Conservation (phyloP, 345 rosid genomes). For the Geranium brycei region DNA sequence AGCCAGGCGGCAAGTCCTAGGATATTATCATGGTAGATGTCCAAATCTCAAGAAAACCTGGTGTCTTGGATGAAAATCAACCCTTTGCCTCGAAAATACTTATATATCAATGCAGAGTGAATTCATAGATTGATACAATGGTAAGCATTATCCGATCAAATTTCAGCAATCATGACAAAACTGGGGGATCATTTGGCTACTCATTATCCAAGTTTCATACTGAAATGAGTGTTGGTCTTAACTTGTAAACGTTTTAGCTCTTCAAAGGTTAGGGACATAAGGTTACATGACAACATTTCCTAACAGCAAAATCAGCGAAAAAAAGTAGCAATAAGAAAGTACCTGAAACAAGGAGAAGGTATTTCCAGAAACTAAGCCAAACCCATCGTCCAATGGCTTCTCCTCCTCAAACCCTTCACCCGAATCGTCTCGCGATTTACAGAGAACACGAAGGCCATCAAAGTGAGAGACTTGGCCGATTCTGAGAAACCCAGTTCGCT, state of each 20-base stretch:
- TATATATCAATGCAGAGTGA: too few relatives aligned
- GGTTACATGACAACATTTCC: not conserved
- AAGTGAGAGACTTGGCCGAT: conserved; percentile 18
- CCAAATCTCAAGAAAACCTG: too few relatives aligned
- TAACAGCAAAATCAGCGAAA: too few relatives aligned
- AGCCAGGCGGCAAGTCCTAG: not conserved
- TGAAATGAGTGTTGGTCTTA: too few relatives aligned
- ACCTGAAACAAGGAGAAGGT: conserved; percentile 44
- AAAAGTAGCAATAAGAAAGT: not conserved
- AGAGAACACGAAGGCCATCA: conserved; percentile 26
- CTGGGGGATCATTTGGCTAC: not conserved
- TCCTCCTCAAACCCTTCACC: conserved; percentile 27
- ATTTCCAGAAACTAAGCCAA: conserved; percentile 31
- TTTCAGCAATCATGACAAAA: not conserved
- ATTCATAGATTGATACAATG: too few relatives aligned
- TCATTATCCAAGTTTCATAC: too few relatives aligned
- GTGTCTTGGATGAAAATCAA: too few relatives aligned
- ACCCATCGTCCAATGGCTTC: conserved; percentile 20
- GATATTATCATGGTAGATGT: too few relatives aligned
- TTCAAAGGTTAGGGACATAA: not conserved
- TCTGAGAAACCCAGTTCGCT: conserved; percentile 32
- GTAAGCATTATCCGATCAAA: not conserved
- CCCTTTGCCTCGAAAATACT: too few relatives aligned
- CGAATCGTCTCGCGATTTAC: conserved; percentile 29
- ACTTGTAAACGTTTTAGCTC: not conserved